Base-by-base conservation (phyloP, 495 filamentous ascomycete genomes). In the Hypoxylon trugodes region DNA sequence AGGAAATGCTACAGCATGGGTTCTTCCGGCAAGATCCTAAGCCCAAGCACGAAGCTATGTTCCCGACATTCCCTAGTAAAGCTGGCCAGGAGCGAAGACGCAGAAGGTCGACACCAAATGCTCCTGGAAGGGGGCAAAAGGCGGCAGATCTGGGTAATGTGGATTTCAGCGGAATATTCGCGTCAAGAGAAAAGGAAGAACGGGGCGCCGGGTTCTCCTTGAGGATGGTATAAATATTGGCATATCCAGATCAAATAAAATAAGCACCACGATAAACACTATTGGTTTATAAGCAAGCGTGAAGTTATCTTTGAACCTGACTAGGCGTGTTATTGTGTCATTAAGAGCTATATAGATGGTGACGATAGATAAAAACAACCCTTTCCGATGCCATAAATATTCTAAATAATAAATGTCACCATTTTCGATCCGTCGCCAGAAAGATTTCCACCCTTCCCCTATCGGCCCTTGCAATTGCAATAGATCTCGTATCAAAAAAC, bases 21-120 rank as follows among this genome's bases (percentile, higher is more conserved):
- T 98, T 95, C 72, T 98, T 98, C 75, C 80, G 77, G 15, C 95
- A 98, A 78, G 89, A 96, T 56, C 95, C 95, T 0, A 89, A 87
- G 26, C 90, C 92, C 1, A 96, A 96, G 75, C 86, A 86, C 18
- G 88, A 87, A 71, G 89, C 87, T 64, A 90, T 96, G 88, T 93
- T 96, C 65, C 91, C 91, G 12, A 93, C 91, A 0, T 98, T 97
- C 70, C 95, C 95, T 1, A 93, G 89, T 45, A 97, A 97, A 76
- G 95, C 94, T 0, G 92, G 92, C 1, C 90, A 94, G 82, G 95
- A 98, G 82, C 90, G 88, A 70, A 74, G 93, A 66, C 79, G 91
- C 58, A 77, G 84, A 25, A 74, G 86, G 22, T 87, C 83, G 54
- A 96, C 89, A 36, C 95, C 95, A 1, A 89, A 91, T 68, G 95